Conservation (phyloP, 768 basidiomycete genomes). For the Psilocybe tampanensis region DNA sequence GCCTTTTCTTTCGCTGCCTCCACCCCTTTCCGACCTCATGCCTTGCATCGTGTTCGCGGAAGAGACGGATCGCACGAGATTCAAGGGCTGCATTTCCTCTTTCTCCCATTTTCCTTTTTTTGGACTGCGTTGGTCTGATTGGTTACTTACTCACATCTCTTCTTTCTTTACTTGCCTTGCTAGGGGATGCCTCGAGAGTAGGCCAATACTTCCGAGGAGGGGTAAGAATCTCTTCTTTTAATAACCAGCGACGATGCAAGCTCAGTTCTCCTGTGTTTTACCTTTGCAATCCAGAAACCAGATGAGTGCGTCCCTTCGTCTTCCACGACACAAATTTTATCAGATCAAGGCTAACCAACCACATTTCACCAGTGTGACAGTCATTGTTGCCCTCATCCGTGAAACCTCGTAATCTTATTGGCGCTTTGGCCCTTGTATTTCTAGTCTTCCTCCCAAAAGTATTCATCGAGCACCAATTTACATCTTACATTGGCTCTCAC, state of each 20-base stretch:
- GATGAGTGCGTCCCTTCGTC: conserved; percentile 64
- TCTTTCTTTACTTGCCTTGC: conserved; percentile 7
- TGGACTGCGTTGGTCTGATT: background rate
- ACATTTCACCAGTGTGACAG: conserved; percentile 56
- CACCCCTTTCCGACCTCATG: background rate
- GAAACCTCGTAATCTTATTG: conserved; percentile 48
- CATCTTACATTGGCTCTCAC: background rate
- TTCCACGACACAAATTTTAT: background rate
- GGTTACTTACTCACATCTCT: background rate
- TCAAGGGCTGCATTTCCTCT: background rate
- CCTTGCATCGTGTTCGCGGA: background rate
- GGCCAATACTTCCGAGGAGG: conserved; percentile 72
- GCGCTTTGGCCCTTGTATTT: background rate
- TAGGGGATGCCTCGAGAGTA: conserved; percentile 66
- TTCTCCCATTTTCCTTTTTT: background rate
- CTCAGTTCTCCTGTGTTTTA: background rate
- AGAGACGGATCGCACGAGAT: background rate
- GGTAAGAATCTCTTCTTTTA: conserved; percentile 43
- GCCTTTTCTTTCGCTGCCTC: background rate
- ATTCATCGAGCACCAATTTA: background rate
- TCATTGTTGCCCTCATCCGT: conserved; percentile 66
- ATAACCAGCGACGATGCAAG: conserved; percentile 12
- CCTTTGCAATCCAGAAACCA: conserved; percentile 59
- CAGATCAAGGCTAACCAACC: conserved; percentile 24
- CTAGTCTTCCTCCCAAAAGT: background rate